Conservation (phyloP, 1,284 basidiomycete genomes). For the Ceratobasidium sp. region DNA sequence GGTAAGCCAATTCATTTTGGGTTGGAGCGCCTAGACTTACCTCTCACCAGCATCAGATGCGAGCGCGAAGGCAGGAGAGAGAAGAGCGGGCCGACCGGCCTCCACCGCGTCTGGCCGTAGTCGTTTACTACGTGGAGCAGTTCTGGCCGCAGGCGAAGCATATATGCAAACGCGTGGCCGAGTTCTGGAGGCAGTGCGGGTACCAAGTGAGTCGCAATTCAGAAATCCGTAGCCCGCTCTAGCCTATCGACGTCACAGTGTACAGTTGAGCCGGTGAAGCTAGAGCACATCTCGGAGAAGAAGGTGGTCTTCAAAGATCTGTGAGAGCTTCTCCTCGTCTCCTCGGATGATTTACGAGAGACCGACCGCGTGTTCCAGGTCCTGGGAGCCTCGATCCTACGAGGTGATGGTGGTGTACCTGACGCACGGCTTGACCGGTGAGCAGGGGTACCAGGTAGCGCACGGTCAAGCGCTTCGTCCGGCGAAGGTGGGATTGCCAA, state of each 20-base stretch:
- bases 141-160: slow-evolving; percentile 34
- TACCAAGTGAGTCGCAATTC: slow-evolving; percentile 16
- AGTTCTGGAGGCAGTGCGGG: not conserved
- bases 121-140: slow-evolving; percentile 28
- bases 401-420: slow-evolving; percentile 1
- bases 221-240: not conserved
- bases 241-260: not conserved
- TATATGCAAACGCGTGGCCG: not conserved
- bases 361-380: no score
- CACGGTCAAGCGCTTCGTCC: not conserved
- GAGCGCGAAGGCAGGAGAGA: not conserved
- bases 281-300: slow-evolving; percentile 14
- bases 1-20: not conserved
- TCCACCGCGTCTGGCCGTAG: slow-evolving; percentile 8
- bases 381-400: not conserved
- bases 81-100: not conserved
- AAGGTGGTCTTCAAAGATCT: not conserved
- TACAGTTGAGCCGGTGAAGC: slow-evolving; percentile 31
- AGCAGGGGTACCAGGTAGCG: slow-evolving; percentile 31
- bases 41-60: not conserved
- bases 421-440: slow-evolving; percentile 30
- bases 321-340: slow-evolving; percentile 13
- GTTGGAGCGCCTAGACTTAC: not conserved
- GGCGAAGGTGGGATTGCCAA: not conserved
- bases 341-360: no score